phyloP scores from a whole-genome alignment of 108 stramenopile species.

The Nannochloropsis oceanica region DNA sequence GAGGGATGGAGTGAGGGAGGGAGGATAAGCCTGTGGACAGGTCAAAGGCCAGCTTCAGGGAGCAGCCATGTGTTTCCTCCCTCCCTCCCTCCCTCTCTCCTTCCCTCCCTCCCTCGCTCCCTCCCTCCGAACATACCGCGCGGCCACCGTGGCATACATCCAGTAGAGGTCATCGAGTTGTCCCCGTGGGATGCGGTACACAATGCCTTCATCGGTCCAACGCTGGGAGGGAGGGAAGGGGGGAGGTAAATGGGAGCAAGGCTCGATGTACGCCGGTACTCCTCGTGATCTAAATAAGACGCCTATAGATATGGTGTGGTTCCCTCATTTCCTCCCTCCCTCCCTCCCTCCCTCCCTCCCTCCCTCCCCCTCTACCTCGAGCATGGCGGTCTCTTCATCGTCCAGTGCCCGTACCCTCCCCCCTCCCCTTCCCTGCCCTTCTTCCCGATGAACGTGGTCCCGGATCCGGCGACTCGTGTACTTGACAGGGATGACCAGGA shows the following conservation, averaged over 20 bases:
- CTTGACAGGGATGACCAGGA: neutral
- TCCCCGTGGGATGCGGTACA: neutral
- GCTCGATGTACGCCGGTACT: neutral
- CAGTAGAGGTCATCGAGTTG: neutral
- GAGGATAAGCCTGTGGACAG: neutral
- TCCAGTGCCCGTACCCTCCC: neutral
- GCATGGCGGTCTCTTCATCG: neutral
- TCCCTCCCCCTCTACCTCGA: neutral
- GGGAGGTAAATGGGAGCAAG: neutral
- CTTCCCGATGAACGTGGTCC: neutral
- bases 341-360: neutral
- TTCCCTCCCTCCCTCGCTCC: neutral
- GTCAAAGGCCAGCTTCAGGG: too few species aligned
- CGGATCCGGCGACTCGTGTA: neutral
- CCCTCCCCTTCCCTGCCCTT: neutral
- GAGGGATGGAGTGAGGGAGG: neutral
- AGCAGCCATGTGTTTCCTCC: too few species aligned
- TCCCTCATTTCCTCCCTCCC: neutral
- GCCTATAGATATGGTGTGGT: too few species aligned
- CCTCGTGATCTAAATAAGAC: too few species aligned
- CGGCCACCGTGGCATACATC: neutral
- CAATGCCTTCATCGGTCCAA: neutral
- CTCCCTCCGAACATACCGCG: neutral
- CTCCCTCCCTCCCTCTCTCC: too few species aligned
- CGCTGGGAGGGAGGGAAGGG: neutral